Base-by-base conservation (phyloP, 345 rosid species). In the Lumnitzera littorea region DNA sequence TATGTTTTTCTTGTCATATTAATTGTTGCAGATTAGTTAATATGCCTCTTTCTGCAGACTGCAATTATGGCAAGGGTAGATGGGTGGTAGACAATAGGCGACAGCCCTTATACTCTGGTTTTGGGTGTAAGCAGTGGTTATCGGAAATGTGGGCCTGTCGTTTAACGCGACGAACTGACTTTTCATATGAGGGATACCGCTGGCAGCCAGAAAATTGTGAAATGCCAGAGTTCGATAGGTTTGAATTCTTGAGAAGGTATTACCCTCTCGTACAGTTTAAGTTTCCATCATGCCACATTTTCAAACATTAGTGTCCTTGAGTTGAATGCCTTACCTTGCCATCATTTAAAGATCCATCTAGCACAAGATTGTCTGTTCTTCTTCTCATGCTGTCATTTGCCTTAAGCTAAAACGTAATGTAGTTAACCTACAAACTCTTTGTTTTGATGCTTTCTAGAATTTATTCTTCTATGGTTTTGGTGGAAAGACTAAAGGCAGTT, bases 191-290 rank as follows among this genome's bases (percentile, higher is more conserved):
- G 66, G 63, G 78, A 67, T 83, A 78, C 57, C 74, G 87, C 16
- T 91, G 98, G 92, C 91, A 82, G 69, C 92, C 96, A 17, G 61
- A 82, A 50, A 72, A 83, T 74, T 91, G 95, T 66, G 71, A 82
- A 59, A 76, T 80, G 79, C 78, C 76, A 24, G 82, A 80, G 58
- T 91, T 87, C 70, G 87, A 83, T 23, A 68, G 75, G 49, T 76
- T 79, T 67, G 69, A 74, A 13, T 88, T 91, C 79, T 73, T 91
- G 66, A 76, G 11, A 66, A 84, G 89, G 96, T 86, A 43, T 36
- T 62, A 46, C 6, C 2, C 56, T 36, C 15, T 57, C 24, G 2
- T 57, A 24, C 23, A 16, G 43, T 36, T 36, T 36, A 36, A 36
- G 9, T 36, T 36, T 36, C 11, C 10, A 6, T 36, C 11, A 36